Base-by-base conservation (phyloP, 768 basidiomycete genomes). In the Ramaria sp. region DNA sequence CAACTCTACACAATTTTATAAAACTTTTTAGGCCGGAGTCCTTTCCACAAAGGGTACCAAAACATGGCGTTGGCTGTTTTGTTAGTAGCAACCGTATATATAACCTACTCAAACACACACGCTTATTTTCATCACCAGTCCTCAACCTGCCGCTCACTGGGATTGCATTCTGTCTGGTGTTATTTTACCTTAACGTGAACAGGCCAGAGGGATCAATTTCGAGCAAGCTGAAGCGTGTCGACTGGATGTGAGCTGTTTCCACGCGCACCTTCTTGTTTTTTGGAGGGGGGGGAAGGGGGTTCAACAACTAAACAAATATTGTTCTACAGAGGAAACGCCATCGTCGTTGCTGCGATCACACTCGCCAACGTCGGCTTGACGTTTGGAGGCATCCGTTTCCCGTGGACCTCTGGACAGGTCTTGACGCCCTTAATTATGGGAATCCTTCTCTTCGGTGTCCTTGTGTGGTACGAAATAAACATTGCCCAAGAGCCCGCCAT, bases 371-470 rank as follows among this genome's bases (percentile, higher is more conserved):
- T 66, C 20, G 62, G 56, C 12, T 52, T 66, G 36, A 61, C 66
- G 57, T 67, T 64, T 68, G 71, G 66, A 25, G 72, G 73, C n/a
- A 62, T 67, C 20, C 52, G 58, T 3, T 72, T 67, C 59, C 41
- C 68, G 0, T 73, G 73, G 72, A 37, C 48, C 0, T 67, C 66
- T 0, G 61, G 50, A 15, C 61, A 24, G 9, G 65, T 70, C 6
- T 62, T 73, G 25, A 66, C 64, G 2, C 71, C 72, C 0, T 61
- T 74, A 9, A 53, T 68, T 15, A 25, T 72, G 24, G 72, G 72
- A 0, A n/a, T 61, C 22, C 41, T 59, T 25, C 62, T 64, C n/a
- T 49, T 67, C 25, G 60, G 36, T 32, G 55, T 48, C 10, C 66
- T 63, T 42, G 38, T 67, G 18, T 44, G 52, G 28, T 55, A 62